Conservation (phyloP, 2,329 filamentous ascomycete species). For the Penicillium aurantiogriseum region DNA sequence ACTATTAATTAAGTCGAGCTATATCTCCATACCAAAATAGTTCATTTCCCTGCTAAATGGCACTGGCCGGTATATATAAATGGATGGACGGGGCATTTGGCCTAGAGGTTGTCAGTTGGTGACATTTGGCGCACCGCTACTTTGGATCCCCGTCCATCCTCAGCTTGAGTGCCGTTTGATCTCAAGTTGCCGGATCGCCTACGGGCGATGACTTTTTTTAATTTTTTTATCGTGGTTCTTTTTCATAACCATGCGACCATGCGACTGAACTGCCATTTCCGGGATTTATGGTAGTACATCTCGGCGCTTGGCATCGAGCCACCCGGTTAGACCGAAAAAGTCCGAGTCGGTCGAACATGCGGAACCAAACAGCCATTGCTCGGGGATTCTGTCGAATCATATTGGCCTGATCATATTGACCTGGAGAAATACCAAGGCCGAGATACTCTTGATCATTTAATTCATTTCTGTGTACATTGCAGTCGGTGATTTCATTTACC, state of each 20-base stretch:
- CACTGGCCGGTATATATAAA: not conserved
- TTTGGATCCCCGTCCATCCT: not conserved
- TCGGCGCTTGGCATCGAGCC: slow-evolving; percentile 2
- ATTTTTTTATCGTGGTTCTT: too few relatives aligned
- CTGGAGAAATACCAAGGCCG: not conserved
- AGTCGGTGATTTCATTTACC: slow-evolving; percentile 19
- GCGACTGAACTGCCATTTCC: too few relatives aligned
- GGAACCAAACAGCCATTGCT: not conserved
- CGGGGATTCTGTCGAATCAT: slow-evolving; percentile 16
- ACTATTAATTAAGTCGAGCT: not conserved
- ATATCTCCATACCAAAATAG: not conserved
- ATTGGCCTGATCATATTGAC: slow-evolving; percentile 2
- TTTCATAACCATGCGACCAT: too few relatives aligned
- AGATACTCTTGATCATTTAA: not conserved
- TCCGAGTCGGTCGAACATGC: slow-evolving; percentile 14
- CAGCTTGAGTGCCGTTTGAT: not conserved
- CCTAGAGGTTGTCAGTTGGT: not conserved
- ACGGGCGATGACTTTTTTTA: not conserved
- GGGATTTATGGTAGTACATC: not conserved
- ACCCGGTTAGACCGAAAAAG: slow-evolving; percentile 17
- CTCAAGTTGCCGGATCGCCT: not conserved
- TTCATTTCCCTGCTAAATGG: not conserved
- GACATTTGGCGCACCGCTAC: not conserved
- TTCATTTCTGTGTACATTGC: not conserved
- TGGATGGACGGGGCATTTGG: not conserved